A percentile compares a stretch with the other conserved stretches of the same genome.
Conservation (phyloP, 1,284 basidiomycete genomes). For the Pseudomicrostroma phylloplanum region DNA sequence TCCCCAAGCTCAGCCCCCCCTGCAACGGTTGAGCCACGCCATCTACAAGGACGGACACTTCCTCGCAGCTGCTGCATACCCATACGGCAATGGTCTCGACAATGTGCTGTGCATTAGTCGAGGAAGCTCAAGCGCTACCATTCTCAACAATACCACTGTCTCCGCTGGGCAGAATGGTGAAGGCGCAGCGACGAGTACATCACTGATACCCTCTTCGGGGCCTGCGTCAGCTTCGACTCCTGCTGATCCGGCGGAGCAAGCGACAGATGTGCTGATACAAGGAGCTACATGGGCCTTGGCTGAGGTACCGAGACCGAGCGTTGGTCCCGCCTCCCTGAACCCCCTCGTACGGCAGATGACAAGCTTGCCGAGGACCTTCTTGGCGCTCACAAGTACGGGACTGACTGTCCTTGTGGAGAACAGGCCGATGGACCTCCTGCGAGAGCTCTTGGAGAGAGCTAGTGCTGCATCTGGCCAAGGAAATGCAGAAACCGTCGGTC, state of each 20-base stretch:
- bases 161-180: not conserved
- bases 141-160: conserved; percentile 5
- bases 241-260: conserved; percentile 17
- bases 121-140: not conserved
- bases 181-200: not conserved
- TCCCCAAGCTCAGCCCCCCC: conserved; percentile 10
- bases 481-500: conserved; percentile 5
- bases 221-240: not conserved
- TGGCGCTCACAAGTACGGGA: conserved; percentile 78
- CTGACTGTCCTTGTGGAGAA: conserved; percentile 75
- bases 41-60: conserved; percentile 17
- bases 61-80: conserved; percentile 16
- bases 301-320: conserved; percentile 8
- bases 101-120: conserved; percentile 9
- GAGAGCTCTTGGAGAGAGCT: conserved; percentile 57
- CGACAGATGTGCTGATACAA: conserved; percentile 16
- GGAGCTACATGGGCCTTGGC: conserved; percentile 18
- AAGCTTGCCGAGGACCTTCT: conserved; percentile 67
- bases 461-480: conserved; percentile 56
- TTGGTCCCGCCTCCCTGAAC: conserved; percentile 54
- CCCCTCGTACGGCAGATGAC: conserved; percentile 75
- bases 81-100: conserved; percentile 10
- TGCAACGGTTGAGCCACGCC: conserved; percentile 9
- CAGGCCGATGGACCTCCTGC: conserved; percentile 73
- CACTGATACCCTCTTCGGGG: not conserved